These are phyloP conservation scores for Francoa sonchifolia DNA, from an alignment of 441 rosid species.

Conservation along the genomic window DNA sequence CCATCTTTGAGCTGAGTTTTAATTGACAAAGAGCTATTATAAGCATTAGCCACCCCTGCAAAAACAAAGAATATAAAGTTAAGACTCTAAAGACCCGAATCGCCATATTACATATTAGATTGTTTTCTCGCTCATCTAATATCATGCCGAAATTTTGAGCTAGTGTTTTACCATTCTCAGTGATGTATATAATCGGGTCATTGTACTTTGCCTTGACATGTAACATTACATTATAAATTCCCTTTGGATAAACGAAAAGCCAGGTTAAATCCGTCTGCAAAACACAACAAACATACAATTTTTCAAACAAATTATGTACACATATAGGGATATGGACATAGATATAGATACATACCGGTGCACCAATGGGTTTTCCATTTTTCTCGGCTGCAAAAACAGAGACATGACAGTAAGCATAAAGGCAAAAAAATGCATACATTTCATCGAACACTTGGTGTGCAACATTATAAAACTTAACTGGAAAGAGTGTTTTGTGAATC, in stretches of 20 bases:
- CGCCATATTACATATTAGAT: too few species aligned
- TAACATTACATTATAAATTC: slow-evolving; percentile 26
- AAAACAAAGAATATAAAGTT: too few species aligned
- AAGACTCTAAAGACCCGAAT: too few species aligned
- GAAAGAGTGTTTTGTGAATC: slow-evolving; percentile 1
- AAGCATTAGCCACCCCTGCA: slow-evolving; percentile 9
- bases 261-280: slow-evolving; percentile 28
- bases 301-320: background rate
- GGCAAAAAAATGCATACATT: background rate
- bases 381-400: slow-evolving; percentile 16
- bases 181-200: slow-evolving; percentile 37
- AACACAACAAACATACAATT: background rate
- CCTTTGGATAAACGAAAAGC: slow-evolving; percentile 33
- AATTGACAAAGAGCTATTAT: background rate
- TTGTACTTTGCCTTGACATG: slow-evolving; percentile 29
- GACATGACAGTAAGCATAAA: slow-evolving; percentile 1
- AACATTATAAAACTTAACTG: background rate
- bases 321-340: background rate
- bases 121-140: too few species aligned
- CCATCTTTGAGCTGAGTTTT: slow-evolving; percentile 4
- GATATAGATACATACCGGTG: slow-evolving; percentile 10
- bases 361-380: slow-evolving; percentile 25
- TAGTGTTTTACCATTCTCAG: slow-evolving; percentile 35
- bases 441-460: background rate
- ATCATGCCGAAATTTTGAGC: background rate